Base-by-base conservation (phyloP, 345 rosid species). In the Geranium brycei region DNA sequence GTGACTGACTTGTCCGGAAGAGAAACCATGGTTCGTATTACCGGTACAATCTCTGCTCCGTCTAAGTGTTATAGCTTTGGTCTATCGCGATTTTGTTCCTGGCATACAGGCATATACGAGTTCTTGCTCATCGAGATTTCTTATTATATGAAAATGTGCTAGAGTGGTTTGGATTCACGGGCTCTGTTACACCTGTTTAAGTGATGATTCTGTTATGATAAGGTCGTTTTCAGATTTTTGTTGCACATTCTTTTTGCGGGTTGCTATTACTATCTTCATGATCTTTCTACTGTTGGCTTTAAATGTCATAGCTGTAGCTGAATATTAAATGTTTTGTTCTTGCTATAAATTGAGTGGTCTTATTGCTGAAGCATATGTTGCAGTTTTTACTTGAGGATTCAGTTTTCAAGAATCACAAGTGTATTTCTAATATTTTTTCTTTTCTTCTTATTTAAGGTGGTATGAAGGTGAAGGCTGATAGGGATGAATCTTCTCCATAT, bases 401-500 rank as follows among this genome's bases (percentile, higher is more conserved):
- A 47, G 0, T 8, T 2, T 47, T 47, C 11, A 13, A 13, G 14
- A 47, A 13, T 13, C 16, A 57, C n/a, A 2, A 0, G 59, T 57
- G 3, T 57, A 4, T 57, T 8, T 57, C 59, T 57, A 57, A 17
- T 15, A 57, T 16, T 4, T 17, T 57, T 57, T 3, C 1, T 16
- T 12, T 53, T 57, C 8, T 3, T 47, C 59, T n/a, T 8, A 57
- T 1, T 57, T 12, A 57, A 75, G 78, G 78, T 63, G 78, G 78
- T 40, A 75, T 75, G 78, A 75, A 75, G 66, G 78, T 75, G 61
- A 75, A 75, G 67, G 78, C 78, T 30, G 78, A 75, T 47, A 75
- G 78, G 68, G 78, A 75, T 67, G 78, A 75, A 61, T 75, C 78
- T 32, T 75, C 78, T n/a, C 78, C 78, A 10, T 75, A 75, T 40